Conservation (phyloP, 108 stramenopile genomes). For the Aurantiochytrium sp. region DNA sequence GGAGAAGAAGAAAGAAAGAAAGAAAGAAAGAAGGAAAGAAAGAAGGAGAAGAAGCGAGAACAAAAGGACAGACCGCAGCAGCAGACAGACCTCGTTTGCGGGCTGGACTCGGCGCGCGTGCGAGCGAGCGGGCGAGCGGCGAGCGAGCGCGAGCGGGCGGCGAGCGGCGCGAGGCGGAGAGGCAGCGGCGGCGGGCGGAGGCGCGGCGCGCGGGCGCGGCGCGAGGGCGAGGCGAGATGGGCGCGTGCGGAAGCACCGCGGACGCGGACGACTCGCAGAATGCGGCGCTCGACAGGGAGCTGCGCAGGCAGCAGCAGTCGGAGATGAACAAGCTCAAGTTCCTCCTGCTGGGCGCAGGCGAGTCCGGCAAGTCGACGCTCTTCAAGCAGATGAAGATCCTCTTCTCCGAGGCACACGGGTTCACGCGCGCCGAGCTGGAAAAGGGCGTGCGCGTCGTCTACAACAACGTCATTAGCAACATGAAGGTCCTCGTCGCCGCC, state of each 20-base stretch:
- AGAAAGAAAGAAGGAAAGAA: too few relatives aligned
- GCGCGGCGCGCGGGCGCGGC: too few relatives aligned
- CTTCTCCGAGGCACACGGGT: slow-evolving; percentile 13
- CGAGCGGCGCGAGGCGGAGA: too few relatives aligned
- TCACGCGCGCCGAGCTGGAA: neutral
- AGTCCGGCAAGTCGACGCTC: slow-evolving; percentile 39
- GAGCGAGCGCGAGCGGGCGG: too few relatives aligned
- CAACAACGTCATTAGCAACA: neutral
- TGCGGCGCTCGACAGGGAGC: neutral
- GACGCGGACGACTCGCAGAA: neutral
- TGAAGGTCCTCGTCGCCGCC: slow-evolving; percentile 8
- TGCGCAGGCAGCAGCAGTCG: neutral
- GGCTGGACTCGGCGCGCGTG: too few relatives aligned
- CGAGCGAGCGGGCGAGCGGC: too few relatives aligned
- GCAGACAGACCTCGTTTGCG: too few relatives aligned
- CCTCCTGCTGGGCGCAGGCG: slow-evolving; percentile 37
- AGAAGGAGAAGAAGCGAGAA: too few relatives aligned
- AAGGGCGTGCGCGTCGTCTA: neutral
- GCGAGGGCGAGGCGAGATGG: neutral
- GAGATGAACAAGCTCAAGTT: slow-evolving; percentile 28
- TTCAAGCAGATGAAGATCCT: slow-evolving; percentile 46
- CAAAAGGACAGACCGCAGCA: too few relatives aligned
- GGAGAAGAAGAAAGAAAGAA: too few relatives aligned
- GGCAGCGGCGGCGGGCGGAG: too few relatives aligned
- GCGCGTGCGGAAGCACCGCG: neutral